Percentiles rank a stretch among this genome's conserved stretches.
Evolutionary conservation across 163 green algal species (phyloP).

Genomic region (Prototheca cutis): DNA sequence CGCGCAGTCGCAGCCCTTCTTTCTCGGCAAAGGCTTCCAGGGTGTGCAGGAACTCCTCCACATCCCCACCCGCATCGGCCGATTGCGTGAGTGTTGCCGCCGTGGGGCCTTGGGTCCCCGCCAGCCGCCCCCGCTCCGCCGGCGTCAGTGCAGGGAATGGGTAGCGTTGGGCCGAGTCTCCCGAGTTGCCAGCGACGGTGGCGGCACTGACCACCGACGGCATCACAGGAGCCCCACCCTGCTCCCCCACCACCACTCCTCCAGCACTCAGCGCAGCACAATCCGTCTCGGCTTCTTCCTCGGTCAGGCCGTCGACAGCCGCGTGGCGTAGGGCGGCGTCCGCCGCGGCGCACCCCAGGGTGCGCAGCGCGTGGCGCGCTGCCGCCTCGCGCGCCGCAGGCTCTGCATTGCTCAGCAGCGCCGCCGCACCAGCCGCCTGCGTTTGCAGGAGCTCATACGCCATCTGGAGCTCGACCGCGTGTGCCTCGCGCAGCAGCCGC

Average conservation of each 20-base stretch:
- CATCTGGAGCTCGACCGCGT: slow-evolving; percentile 10
- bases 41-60: slow-evolving; percentile 18
- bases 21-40: slow-evolving; percentile 29
- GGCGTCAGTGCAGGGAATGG: not conserved
- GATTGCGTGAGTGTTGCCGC: not conserved
- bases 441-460: slow-evolving; percentile 5
- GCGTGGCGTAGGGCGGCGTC: slow-evolving; percentile 53
- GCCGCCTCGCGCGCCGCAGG: slow-evolving; percentile 23
- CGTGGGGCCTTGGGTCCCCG: not conserved
- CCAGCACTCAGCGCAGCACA: slow-evolving; percentile 48
- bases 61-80: no score
- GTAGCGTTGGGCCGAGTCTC: not conserved
- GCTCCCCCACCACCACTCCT: slow-evolving; percentile 8
- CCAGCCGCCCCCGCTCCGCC: slow-evolving; percentile 7
- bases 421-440: slow-evolving; percentile 5
- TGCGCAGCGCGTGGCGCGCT: slow-evolving; percentile 55
- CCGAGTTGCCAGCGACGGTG: not conserved
- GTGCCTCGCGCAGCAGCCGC: slow-evolving; percentile 34
- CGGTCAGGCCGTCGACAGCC: slow-evolving; percentile 14
- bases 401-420: slow-evolving; percentile 35
- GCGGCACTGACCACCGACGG: no score
- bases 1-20: slow-evolving; percentile 41
- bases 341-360: slow-evolving; percentile 26
- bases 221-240: no score
- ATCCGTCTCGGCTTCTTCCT: slow-evolving; percentile 27